Base-by-base conservation (phyloP, 768 basidiomycete species). In the Boletus subcaerulescens region DNA sequence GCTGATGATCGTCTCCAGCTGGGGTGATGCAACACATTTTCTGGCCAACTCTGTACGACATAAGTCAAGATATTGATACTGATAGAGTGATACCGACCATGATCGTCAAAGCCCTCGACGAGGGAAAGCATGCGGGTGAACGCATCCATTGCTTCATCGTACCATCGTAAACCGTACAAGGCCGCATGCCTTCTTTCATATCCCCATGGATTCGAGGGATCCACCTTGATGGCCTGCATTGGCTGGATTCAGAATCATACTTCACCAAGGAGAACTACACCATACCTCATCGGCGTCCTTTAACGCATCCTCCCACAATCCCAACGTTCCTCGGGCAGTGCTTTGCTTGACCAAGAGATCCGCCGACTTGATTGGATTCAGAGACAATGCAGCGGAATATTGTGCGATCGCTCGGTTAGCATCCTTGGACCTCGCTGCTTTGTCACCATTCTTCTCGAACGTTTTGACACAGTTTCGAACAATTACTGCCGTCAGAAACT, bases 241-340 rank as follows among this genome's bases (percentile, higher is more conserved):
- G 12, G 1, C 3, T 0, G 3, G 5, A 7, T 29, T 41, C 5
- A 41, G 31, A 2, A 11, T 3, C 3, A 3, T 15, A 10, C 18
- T n/a, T 0, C 3, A 2, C 3, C 26, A 8, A 26, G 24, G 12
- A 22, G 14, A 41, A 15, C 0, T 0, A 12, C 13, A 9, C 26
- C 7, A 9, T 50, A 56, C 63, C 36, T 53, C 17, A 12, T 65
- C 45, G 14, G 63, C 59, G 11, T 64, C 62, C 3, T 44, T 36
- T 39, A 65, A n/a, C 3, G 59, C 53, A 14, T 53, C 59, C 2
- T 53, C 50, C 53, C 62, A 60, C 5, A 15, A 29, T 5, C 22
- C 33, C 33, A 33, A 14, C 11, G 8, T 33, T 3, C 4, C 11
- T 5, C 13, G 33, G 33, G 33, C 33, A 12, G 10, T 33, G 33